Conservation (phyloP, 345 rosid species). For the Citrus glauca region DNA sequence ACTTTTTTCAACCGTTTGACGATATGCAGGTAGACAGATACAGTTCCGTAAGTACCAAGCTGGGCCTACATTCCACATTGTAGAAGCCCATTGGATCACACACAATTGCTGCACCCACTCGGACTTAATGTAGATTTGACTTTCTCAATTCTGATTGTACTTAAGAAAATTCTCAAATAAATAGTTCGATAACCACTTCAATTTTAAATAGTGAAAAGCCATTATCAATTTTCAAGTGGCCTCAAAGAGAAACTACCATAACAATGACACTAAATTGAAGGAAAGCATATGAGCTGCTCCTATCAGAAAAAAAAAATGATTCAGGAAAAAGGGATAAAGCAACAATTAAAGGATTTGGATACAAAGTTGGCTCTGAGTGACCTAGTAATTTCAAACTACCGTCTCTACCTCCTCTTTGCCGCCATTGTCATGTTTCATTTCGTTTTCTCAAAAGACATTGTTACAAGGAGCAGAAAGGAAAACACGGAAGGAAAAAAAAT, state of each 20-base stretch:
- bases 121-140: too few species aligned
- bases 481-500: constrained; percentile 3
- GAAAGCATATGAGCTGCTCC: not conserved
- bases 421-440: not conserved
- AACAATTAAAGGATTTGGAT: too few species aligned
- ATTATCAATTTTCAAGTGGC: not conserved
- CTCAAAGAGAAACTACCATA: not conserved
- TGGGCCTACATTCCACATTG: too few species aligned
- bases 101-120: too few species aligned
- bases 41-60: too few species aligned
- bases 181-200: not conserved
- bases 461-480: constrained; percentile 11
- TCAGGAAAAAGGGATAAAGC: not conserved
- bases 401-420: not conserved
- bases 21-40: too few species aligned
- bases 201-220: not conserved
- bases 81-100: too few species aligned
- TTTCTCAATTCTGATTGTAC: not conserved
- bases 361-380: too few species aligned
- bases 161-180: not conserved
- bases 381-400: too few species aligned
- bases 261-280: not conserved
- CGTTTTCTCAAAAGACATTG: not conserved
- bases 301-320: not conserved
- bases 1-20: too few species aligned